Percentiles rank a stretch among this genome's conserved stretches.
Evolutionary conservation across 2,329 filamentous ascomycete species (phyloP).

Genomic region (Polytolypa hystricis): DNA sequence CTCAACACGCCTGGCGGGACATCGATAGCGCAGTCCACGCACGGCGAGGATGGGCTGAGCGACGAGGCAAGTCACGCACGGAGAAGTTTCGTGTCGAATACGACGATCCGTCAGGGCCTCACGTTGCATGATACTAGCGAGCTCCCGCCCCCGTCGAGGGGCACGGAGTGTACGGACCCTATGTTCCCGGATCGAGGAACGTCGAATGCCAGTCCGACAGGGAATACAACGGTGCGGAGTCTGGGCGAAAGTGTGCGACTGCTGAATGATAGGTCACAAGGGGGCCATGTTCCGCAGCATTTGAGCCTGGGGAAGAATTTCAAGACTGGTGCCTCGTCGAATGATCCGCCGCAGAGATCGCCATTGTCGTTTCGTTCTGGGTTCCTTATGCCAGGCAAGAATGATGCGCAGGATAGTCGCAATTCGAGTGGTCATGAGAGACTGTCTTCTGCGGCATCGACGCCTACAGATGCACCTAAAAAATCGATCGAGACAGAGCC

Average conservation of each 20-base stretch:
- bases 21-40: constrained; percentile 20
- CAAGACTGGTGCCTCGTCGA: constrained; percentile 41
- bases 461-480: constrained; percentile 51
- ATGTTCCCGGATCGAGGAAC: constrained; percentile 60
- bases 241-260: constrained; percentile 69
- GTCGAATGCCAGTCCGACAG: constrained; percentile 62
- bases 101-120: constrained; percentile 31
- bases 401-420: constrained; percentile 38
- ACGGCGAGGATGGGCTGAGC: constrained; percentile 33
- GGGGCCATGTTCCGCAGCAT: constrained; percentile 27
- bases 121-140: constrained; percentile 32
- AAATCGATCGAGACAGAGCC: constrained; percentile 26
- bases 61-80: constrained; percentile 42
- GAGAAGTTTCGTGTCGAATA: constrained; percentile 49
- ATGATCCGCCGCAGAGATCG: constrained; percentile 55
- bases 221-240: constrained; percentile 48
- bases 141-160: constrained; percentile 57
- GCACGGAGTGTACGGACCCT: constrained; percentile 69
- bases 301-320: constrained; percentile 51
- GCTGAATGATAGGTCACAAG: constrained; percentile 47
- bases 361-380: constrained; percentile 66
- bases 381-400: constrained; percentile 53
- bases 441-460: constrained; percentile 60
- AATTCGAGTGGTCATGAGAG: constrained; percentile 64
- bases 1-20: constrained; percentile 22